Evolutionary conservation across 2,329 filamentous ascomycete genomes (phyloP).

Genomic region (Verticillium zaregamsianum): DNA sequence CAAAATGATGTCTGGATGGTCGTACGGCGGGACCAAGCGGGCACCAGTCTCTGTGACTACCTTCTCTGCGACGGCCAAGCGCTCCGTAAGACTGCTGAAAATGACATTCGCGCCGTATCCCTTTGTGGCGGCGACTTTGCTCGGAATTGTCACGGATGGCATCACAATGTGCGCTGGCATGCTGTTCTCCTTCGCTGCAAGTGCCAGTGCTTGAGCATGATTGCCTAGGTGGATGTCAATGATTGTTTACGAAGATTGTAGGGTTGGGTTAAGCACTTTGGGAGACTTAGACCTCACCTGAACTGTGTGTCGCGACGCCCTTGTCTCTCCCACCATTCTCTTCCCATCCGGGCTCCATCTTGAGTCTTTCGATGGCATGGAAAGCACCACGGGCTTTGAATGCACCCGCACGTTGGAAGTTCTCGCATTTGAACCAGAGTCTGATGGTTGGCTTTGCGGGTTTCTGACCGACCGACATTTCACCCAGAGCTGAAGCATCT

Average conservation of each 20-base stretch:
- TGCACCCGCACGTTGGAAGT: slow-evolving; percentile 82
- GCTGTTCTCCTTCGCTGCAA: slow-evolving; percentile 69
- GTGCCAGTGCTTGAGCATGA: slow-evolving; percentile 86
- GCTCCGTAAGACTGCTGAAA: slow-evolving; percentile 59
- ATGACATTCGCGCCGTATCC: slow-evolving; percentile 36
- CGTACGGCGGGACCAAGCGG: slow-evolving; percentile 73
- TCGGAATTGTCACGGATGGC: slow-evolving; percentile 76
- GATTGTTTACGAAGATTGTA: slow-evolving; percentile 21
- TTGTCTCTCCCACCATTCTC: slow-evolving; percentile 53
- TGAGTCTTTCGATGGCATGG: slow-evolving; percentile 71
- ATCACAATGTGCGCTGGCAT: slow-evolving; percentile 88
- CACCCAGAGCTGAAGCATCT: slow-evolving; percentile 43
- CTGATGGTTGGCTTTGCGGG: slow-evolving; percentile 62
- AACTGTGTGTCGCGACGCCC: slow-evolving; percentile 87
- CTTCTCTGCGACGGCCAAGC: slow-evolving; percentile 63
- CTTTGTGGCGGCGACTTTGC: slow-evolving; percentile 79
- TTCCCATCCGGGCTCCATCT: slow-evolving; percentile 56
- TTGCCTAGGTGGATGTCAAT: slow-evolving; percentile 59
- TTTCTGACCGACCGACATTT: slow-evolving; percentile 48
- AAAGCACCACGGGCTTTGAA: slow-evolving; percentile 95
- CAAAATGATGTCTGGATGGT: slow-evolving; percentile 77
- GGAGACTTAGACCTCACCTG: slow-evolving; percentile 42
- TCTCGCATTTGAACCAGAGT: slow-evolving; percentile 95
- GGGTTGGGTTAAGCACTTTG: slow-evolving; percentile 72
- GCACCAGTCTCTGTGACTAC: slow-evolving; percentile 64